Base-by-base conservation (phyloP, 2,329 filamentous ascomycete species). In the Colletotrichum simmondsii region DNA sequence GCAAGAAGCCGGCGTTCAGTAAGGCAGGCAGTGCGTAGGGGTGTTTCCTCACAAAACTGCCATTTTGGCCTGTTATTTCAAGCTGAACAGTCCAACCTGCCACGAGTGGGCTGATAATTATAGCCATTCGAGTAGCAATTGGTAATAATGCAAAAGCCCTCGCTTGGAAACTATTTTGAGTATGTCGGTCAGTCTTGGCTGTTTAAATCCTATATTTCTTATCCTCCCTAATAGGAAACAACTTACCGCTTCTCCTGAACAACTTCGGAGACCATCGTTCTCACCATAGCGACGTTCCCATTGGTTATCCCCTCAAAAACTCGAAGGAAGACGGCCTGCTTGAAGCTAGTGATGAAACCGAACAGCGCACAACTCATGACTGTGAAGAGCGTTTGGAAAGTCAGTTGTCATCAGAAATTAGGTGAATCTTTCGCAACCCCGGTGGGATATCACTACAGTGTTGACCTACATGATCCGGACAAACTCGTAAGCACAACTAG, bases 311-410 rank as follows among this genome's bases (percentile, higher is more conserved):
- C 68, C 32, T 71, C 56, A 3, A 71, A 24, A 2, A 61, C 42
- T 4, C 56, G 68, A 6, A 71, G 56, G 1, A 64, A 57, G 4
- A 71, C 24, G 1, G 68, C 68, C 37, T 71, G 68, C 19, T 61
- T 71, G 42, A 71, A 71, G 49, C 53, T 71, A 10, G 68, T 61
- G 22, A 71, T 67, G 35, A 71, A 71, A 5, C 68, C 68, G 22
- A 71, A 61, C 4, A 35, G 56, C 24, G 66, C 49, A 53, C 56
- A 56, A 14, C 63, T 63, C 14, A 67, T 22, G 12, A 71, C 56
- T 66, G 5, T 5, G 12, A 28, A 14, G 0, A 12, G 14, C 16
- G 3, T 32, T 32, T 32, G 4, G 30, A 32, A 32, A 32, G 35
- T 37, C 35, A 37, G 14, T 37, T 37, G 3, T 1, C 11, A 14